Base-by-base conservation (phyloP, 2,329 filamentous ascomycete species). In the Stagonosporopsis rhizophila region DNA sequence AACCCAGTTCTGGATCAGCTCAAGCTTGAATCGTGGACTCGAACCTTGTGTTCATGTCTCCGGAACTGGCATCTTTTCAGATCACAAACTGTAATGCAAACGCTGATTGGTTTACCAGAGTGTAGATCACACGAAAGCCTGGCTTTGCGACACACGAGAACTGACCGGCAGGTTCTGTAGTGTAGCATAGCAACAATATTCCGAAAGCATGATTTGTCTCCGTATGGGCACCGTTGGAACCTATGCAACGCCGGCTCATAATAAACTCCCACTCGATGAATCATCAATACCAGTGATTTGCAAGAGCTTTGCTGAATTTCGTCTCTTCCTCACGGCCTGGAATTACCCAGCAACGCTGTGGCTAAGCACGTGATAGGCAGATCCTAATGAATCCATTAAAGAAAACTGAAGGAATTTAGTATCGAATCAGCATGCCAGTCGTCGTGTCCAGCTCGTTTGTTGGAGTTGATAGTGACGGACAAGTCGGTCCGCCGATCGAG, bases 401-500 rank as follows among this genome's bases (percentile, higher is more conserved):
- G 23, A 42, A 23, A n/a, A 11, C n/a, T 11, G 20, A 28, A 12
- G 12, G 4, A 6, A 2, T 1, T 3, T 3, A 9, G 15, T 9
- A 17, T 19, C 39, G 7, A 28, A 42, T 42, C 39, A 42, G 28
- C 34, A 23, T n/a, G 6, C 32, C 6, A 23, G 15, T 20, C 28
- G 25, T 25, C n/a, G 3, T 12, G 6, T 46, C 25, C n/a, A 28
- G 44, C 2, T 17, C 14, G 12, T 44, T 54, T 19, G 23, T 30
- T n/a, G 47, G 35, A 38, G 44, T 17, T 52, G 48, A 52, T 49
- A 38, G 39, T 47, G 53, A 32, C 30, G 17, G 47, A 47, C 47
- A 32, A 42, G 47, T 47, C 47, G 42, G 42, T 32, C 54, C 38
- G 40, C 23, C 34, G 45, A 52, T 52, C 38, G 54, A 45, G 42